A percentile compares a stretch with the other conserved stretches of the same genome.
Evolutionary conservation across 2,329 filamentous ascomycete genomes (phyloP).

Genomic region (Aspergillus sojae): DNA sequence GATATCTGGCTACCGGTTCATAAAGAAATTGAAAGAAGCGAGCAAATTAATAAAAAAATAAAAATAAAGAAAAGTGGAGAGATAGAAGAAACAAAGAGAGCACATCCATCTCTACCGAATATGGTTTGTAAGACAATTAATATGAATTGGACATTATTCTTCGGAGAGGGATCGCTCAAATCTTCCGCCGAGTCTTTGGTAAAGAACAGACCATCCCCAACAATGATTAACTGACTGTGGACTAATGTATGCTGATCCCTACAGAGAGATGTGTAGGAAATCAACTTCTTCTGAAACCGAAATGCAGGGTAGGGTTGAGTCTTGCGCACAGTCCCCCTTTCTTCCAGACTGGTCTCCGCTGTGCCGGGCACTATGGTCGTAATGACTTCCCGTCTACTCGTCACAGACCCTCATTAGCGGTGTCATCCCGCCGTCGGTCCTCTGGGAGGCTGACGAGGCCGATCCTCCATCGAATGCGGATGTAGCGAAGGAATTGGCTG

Average conservation of each 20-base stretch:
- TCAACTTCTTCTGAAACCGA: neutral
- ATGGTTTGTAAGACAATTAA: neutral
- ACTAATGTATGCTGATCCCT: neutral
- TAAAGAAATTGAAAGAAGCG: neutral
- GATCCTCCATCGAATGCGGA: neutral
- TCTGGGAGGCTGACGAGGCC: slow-evolving; percentile 21
- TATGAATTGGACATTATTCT: neutral
- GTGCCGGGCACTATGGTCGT: slow-evolving; percentile 16
- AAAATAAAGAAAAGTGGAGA: neutral
- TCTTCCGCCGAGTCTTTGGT: neutral
- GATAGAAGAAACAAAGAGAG: neutral
- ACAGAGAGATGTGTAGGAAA: too few relatives aligned
- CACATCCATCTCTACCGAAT: neutral
- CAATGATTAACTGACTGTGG: neutral
- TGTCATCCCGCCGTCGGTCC: slow-evolving; percentile 16
- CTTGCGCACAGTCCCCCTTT: slow-evolving; percentile 25
- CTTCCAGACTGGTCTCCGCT: slow-evolving; percentile 1
- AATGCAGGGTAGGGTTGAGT: slow-evolving; percentile 14
- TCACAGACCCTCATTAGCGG: slow-evolving; percentile 20
- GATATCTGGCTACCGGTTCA: neutral
- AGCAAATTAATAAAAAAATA: neutral
- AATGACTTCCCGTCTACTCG: slow-evolving; percentile 18
- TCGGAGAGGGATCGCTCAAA: too few relatives aligned
- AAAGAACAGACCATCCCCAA: neutral
- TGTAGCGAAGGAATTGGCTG: neutral